Conservation (phyloP, 1,284 basidiomycete species). For the Phlebopus sp. region DNA sequence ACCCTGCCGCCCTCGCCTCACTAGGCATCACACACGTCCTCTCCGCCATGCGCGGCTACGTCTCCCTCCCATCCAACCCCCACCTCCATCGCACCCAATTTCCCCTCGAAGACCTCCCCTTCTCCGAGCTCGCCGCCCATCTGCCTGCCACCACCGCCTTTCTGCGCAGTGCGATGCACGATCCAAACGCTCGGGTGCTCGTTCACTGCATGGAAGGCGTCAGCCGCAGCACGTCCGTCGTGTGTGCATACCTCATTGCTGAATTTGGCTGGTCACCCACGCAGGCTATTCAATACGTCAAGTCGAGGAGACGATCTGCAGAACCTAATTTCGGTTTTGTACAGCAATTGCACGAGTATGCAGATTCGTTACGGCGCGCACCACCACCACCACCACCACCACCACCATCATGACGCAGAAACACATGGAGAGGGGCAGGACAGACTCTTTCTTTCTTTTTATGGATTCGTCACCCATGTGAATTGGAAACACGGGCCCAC, state of each 20-base stretch:
- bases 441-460: background rate
- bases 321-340: constrained; percentile 73
- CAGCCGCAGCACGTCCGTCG: constrained; percentile 73
- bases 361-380: constrained; percentile 31
- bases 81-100: constrained; percentile 48
- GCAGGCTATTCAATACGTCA: constrained; percentile 59
- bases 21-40: constrained; percentile 68
- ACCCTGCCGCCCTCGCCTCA: constrained; percentile 46
- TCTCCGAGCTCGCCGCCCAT: constrained; percentile 66
- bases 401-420: too few relatives aligned
- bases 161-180: constrained; percentile 52
- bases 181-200: constrained; percentile 60
- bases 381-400: constrained; percentile 6
- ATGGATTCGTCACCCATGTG: constrained; percentile 1
- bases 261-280: constrained; percentile 52
- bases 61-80: constrained; percentile 47
- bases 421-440: constrained; percentile 2
- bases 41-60: constrained; percentile 58
- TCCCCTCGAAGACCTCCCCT: constrained; percentile 64
- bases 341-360: constrained; percentile 66
- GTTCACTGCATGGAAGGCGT: constrained; percentile 85
- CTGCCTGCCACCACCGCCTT: constrained; percentile 60
- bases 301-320: constrained; percentile 51
- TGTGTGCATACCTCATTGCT: constrained; percentile 76
- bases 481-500: constrained; percentile 1